Evolutionary conservation across 148 eudicot genomes (phyloP), one percentile per base, ranked within the genome.

Genomic region (Bassia scoparia): DNA sequence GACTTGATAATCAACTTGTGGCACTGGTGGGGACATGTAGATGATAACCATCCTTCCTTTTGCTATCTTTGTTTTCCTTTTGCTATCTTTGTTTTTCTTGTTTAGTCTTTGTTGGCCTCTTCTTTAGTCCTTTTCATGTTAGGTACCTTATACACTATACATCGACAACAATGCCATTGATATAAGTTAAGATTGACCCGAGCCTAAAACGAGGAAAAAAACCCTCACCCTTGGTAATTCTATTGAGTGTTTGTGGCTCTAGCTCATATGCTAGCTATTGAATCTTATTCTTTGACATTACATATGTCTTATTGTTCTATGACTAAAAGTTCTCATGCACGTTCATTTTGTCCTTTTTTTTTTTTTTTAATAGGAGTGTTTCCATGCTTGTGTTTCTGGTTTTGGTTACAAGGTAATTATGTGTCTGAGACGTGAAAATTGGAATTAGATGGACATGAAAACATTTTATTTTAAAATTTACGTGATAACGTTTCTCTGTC

Each of bases 321-420:
- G 20, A 5, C 35, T 73, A 17, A 37, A 55, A 26, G 31, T 24
- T 70, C 59, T 62, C 79, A 43, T 23, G 44, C 62, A 35, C 67
- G 8, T 53, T 38, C n/a, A 68, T 56, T 72, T 23, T 50, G 50
- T 61, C 37, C 66, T 41, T 76, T 72, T 46, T 17, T 80, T 8
- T 41, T 41, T 76, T 72, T 46, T 17, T 80, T 8, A 8, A 76
- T 87, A 91, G 98, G 91, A 91, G 62, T 95, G 98, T 77, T 91
- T 91, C 77, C 87, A 85, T 81, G 98, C 98, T 82, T 95, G 98
- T 74, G 87, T 86, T 70, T 73, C 97, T 70, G 98, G 98, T 70
- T 95, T 96, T 76, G 96, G 97, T 67, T 95, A 84, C 85, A 95
- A 89, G 96, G 98, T 95, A 60, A 74, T 89, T 62, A 75, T 60